Evolutionary conservation across 2,329 filamentous ascomycete genomes (phyloP).

Genomic region (Verticillium tricorpus): DNA sequence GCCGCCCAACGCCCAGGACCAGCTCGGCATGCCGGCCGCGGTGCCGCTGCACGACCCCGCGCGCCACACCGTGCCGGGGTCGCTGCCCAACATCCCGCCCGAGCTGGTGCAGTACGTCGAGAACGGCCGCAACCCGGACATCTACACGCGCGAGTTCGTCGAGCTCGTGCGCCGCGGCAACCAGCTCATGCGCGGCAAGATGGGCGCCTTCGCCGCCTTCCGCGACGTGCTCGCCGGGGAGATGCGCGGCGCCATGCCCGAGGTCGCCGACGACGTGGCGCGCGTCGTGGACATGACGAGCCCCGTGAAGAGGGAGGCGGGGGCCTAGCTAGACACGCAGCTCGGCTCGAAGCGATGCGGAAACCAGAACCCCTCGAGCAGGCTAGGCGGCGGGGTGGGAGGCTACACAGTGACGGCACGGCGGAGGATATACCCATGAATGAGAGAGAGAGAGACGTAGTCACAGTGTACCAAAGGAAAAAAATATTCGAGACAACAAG

Average conservation of each 20-base stretch:
- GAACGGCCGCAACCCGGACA: constrained; percentile 67
- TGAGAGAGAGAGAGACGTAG: not conserved
- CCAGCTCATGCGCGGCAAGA: constrained; percentile 63
- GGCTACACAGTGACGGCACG: too few relatives aligned
- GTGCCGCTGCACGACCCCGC: constrained; percentile 1
- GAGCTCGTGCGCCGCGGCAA: constrained; percentile 63
- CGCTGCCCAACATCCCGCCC: constrained; percentile 51
- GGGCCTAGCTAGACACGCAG: not conserved
- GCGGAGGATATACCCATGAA: not conserved
- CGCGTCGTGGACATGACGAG: constrained; percentile 42
- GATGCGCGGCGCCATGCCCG: constrained; percentile 54
- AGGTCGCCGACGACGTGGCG: constrained; percentile 50
- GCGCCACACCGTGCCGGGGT: constrained; percentile 9
- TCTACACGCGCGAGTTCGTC: constrained; percentile 70
- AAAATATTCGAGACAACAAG: not conserved
- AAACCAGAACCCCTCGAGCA: too few relatives aligned
- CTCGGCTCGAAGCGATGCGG: too few relatives aligned
- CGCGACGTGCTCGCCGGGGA: constrained; percentile 58
- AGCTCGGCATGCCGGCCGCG: constrained; percentile 44
- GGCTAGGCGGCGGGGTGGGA: too few relatives aligned
- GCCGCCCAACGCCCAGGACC: constrained; percentile 27
- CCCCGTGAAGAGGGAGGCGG: constrained; percentile 5
- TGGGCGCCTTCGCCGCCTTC: constrained; percentile 55
- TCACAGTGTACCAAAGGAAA: not conserved
- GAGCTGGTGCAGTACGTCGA: constrained; percentile 67